phyloP scores from a whole-genome alignment of 2,329 filamentous ascomycete genomes.

The Chaetomiaceae sp. region DNA sequence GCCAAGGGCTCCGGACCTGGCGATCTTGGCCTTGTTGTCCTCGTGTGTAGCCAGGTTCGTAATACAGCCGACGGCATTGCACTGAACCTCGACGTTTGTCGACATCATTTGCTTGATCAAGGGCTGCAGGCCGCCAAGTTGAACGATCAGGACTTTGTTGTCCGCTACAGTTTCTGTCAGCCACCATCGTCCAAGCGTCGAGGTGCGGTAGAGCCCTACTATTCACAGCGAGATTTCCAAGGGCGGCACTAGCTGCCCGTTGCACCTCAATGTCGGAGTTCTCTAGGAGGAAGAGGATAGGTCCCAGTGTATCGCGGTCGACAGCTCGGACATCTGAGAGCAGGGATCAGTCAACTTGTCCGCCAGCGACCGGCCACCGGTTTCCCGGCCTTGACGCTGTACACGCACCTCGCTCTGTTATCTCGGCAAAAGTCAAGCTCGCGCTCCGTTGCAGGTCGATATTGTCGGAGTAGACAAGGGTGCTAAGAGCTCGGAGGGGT shows the following conservation, averaged over 20 bases:
- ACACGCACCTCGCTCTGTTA: slow-evolving; percentile 85
- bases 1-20: slow-evolving; percentile 83
- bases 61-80: slow-evolving; percentile 97
- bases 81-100: slow-evolving; percentile 95
- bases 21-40: slow-evolving; percentile 98
- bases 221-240: slow-evolving; percentile 95
- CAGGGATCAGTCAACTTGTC: slow-evolving; percentile 5
- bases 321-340: slow-evolving; percentile 89
- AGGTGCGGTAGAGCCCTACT: slow-evolving; percentile 50
- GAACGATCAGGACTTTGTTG: slow-evolving; percentile 95
- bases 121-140: slow-evolving; percentile 81
- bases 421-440: slow-evolving; percentile 96
- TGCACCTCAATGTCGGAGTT: slow-evolving; percentile 97
- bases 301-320: slow-evolving; percentile 88
- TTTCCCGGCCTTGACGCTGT: not conserved
- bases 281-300: slow-evolving; percentile 90
- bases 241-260: slow-evolving; percentile 86
- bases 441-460: slow-evolving; percentile 96
- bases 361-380: not conserved
- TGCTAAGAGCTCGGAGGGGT: slow-evolving; percentile 86
- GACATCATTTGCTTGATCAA: slow-evolving; percentile 98
- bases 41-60: slow-evolving; percentile 97
- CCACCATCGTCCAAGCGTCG: too few species aligned
- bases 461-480: slow-evolving; percentile 96
- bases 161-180: slow-evolving; percentile 63